Conservation (phyloP, 768 basidiomycete species). For the Psilocybe azurescens region DNA sequence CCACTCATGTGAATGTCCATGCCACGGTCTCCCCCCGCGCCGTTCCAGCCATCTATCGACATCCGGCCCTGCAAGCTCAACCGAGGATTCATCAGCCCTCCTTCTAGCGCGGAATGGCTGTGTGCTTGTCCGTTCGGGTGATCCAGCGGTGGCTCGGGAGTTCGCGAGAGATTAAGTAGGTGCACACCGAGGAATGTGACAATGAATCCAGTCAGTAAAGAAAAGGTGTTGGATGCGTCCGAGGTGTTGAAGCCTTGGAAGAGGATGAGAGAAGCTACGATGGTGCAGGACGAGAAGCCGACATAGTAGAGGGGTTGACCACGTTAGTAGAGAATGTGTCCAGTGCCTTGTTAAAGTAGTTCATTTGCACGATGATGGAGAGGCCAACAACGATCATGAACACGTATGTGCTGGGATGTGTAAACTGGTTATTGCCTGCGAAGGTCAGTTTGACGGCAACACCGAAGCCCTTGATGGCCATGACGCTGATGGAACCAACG, state of each 20-base stretch:
- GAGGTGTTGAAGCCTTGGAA: conserved; percentile 98
- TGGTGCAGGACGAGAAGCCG: conserved; percentile 92
- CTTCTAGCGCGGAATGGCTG: conserved; percentile 61
- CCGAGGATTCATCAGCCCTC: conserved; percentile 76
- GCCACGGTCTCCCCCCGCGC: conserved; percentile 30
- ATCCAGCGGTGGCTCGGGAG: conserved; percentile 49
- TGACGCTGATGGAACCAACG: conserved; percentile 95
- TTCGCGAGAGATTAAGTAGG: conserved; percentile 82
- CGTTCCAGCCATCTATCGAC: conserved; percentile 81
- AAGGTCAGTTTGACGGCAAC: conserved; percentile 95
- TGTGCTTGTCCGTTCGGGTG: conserved; percentile 33
- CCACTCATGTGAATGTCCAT: conserved; percentile 30
- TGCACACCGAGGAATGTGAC: conserved; percentile 98
- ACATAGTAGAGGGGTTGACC: conserved; percentile 99
- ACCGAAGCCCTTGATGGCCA: conserved; percentile 99
- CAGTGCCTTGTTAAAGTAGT: conserved; percentile 97
- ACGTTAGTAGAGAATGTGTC: conserved; percentile 98
- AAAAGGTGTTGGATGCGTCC: conserved; percentile 79
- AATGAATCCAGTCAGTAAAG: conserved; percentile 87
- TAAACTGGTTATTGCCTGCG: conserved; percentile 93
- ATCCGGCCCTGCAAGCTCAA: conserved; percentile 81
- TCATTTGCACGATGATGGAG: conserved; percentile 94
- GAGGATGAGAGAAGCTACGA: conserved; percentile 92
- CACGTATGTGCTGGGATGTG: conserved; percentile 94
- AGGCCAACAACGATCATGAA: conserved; percentile 82